Conservation (phyloP, 768 basidiomycete species). For the Cubamyces sp. region DNA sequence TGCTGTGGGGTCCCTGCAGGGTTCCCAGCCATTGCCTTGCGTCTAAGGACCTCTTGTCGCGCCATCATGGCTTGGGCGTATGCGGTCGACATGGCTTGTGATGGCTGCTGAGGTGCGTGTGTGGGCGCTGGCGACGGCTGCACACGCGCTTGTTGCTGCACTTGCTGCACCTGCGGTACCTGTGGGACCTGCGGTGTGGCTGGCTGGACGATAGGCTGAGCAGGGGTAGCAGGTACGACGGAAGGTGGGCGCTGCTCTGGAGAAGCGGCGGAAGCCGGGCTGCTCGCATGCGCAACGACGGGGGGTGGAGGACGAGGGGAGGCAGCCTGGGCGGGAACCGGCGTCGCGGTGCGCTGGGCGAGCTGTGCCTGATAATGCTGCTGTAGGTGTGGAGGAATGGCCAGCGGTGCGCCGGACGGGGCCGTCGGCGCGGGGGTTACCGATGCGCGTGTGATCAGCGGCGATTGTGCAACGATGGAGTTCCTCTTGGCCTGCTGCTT, state of each 20-base stretch:
- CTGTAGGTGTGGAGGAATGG: conserved; percentile 34
- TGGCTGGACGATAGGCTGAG: conserved; percentile 19
- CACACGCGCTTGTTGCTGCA: conserved; percentile 18
- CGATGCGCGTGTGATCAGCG: conserved; percentile 21
- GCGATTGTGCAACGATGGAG: conserved; percentile 13
- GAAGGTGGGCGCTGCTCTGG: conserved; percentile 22
- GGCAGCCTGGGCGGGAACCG: conserved; percentile 22
- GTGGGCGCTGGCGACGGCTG: conserved; percentile 29
- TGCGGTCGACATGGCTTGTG: conserved; percentile 1
- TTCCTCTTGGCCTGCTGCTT: conserved; percentile 16
- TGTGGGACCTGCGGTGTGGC: conserved; percentile 29
- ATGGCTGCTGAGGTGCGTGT: conserved; percentile 31
- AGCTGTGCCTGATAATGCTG: conserved; percentile 21
- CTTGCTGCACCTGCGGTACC: conserved; percentile 22
- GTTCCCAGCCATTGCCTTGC: conserved; percentile 12
- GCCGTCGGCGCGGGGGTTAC: conserved; percentile 28
- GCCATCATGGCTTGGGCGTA: conserved; percentile 10
- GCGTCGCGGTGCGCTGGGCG: conserved; percentile 19
- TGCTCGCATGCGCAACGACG: conserved; percentile 18
- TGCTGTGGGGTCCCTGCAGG: conserved; percentile 10
- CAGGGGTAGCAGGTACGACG: conserved; percentile 6
- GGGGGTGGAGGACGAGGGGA: conserved; percentile 20
- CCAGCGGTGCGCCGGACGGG: conserved; percentile 20
- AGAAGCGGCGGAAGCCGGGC: conserved; percentile 16
- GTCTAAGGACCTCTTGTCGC: conserved; percentile 13